Evolutionary conservation across 345 rosid species (phyloP).

Genomic region (Murraya paniculata): DNA sequence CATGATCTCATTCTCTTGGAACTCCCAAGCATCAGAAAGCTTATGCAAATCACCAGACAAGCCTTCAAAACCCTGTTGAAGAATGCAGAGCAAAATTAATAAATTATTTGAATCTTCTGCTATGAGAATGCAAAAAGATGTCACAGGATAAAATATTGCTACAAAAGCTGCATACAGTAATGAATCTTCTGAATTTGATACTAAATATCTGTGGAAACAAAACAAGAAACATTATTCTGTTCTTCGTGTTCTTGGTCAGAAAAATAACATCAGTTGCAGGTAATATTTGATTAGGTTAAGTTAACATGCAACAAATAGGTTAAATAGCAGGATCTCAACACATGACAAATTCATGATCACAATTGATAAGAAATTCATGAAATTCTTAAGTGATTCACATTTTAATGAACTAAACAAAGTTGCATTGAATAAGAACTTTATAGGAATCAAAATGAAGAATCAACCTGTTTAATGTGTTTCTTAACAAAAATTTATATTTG

Average conservation of each 20-base stretch:
- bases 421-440: constrained; percentile 1
- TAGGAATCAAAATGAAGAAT: constrained; percentile 1
- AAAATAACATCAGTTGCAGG: neutral
- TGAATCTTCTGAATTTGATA: constrained; percentile 9
- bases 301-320: neutral
- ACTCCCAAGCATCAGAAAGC: constrained; percentile 85
- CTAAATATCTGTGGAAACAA: neutral
- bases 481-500: neutral
- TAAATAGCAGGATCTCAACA: constrained; percentile 6
- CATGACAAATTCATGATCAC: neutral
- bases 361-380: neutral
- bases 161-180: neutral
- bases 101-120: constrained; percentile 20
- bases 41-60: constrained; percentile 37
- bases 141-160: neutral
- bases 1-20: constrained; percentile 74
- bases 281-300: neutral
- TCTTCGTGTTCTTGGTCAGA: neutral
- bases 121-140: constrained; percentile 2
- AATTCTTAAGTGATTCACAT: neutral
- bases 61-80: constrained; percentile 35
- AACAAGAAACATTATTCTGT: neutral
- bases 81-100: constrained; percentile 15
- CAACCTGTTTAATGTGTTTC: neutral
- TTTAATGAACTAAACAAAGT: neutral